Conservation (phyloP, 352 stramenopile genomes). For the Globisporangium radiosum region DNA sequence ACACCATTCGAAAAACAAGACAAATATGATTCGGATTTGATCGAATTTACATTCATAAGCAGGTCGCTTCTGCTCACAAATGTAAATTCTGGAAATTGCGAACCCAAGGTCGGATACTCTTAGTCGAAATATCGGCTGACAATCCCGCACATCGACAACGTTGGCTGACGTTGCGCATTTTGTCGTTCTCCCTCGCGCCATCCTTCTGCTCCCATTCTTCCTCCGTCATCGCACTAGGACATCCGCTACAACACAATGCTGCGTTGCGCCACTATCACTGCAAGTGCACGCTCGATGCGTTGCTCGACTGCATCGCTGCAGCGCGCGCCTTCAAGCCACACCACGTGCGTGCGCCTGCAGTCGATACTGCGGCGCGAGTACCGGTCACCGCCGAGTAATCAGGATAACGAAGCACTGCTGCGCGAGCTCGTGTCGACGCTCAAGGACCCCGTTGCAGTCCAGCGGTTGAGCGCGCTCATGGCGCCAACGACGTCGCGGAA, state of each 20-base stretch:
- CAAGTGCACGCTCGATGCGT: background rate
- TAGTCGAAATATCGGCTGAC: too few species aligned
- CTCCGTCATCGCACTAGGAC: too few species aligned
- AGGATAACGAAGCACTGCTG: conserved; percentile 38
- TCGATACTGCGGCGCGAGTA: conserved; percentile 3
- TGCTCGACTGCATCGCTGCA: background rate
- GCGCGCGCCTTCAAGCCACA: background rate
- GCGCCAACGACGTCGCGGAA: conserved; percentile 44
- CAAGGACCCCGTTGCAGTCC: conserved; percentile 22
- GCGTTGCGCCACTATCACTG: background rate
- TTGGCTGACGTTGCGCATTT: background rate
- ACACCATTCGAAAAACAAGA: too few species aligned
- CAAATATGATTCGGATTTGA: too few species aligned
- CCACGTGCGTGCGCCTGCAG: background rate
- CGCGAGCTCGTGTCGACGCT: conserved; percentile 30
- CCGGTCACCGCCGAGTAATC: conserved; percentile 2
- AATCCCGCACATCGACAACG: too few species aligned
- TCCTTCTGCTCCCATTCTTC: too few species aligned
- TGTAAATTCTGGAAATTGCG: too few species aligned
- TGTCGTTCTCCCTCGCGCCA: background rate
- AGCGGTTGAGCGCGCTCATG: conserved; percentile 33
- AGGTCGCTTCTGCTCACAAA: too few species aligned
- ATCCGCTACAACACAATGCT: background rate
- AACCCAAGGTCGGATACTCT: too few species aligned
- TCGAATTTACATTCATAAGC: too few species aligned